Evolutionary conservation across 2,329 filamentous ascomycete genomes (phyloP), one percentile per base, ranked within the genome.

Genomic region (Purpureocillium takamizusanense): DNA sequence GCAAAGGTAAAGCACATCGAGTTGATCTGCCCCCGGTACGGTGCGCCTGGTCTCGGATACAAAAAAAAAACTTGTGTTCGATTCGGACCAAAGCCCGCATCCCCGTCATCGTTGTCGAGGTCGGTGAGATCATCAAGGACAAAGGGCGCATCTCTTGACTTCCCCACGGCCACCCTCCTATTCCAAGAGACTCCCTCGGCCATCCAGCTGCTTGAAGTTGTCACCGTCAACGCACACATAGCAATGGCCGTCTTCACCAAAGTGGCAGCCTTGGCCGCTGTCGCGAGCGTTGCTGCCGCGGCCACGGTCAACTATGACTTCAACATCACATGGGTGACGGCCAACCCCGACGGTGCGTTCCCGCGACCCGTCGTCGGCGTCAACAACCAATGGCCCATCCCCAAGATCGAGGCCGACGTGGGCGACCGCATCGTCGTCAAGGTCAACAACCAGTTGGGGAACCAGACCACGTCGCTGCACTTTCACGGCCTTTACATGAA

Each of bases 321-420:
- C 62, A 76, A 80, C 49, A 68, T 86, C 45, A 74, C 71, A 41
- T 88, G 84, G 83, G 76, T 86, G 10, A 72, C 62, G 31, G 75
- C 80, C 27, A 82, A 84, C 49, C 86, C 85, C 0, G 85, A 90
- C 61, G 80, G 78, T 16, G 64, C 69, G 7, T 70, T 71, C 42
- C 66, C 74, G 30, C 72, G 84, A 25, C 70, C 77, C n/a, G 74
- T 75, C 4, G 85, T 90, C 53, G 83, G 82, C 33, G 82, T 92
- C 62, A 90, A 92, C 51, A 76, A 75, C 4, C 57, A 80, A 61
- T 87, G 84, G 81, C 86, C 85, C 2, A 71, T 83, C 37, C 85
- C 86, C 1, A 59, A 62, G 18, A 79, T 87, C 40, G 68, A 74
- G 37, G 80, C 74, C 29, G 70, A 70, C 35, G 63, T 78, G 36